Evolutionary conservation across 2,329 filamentous ascomycete genomes (phyloP).

Genomic region (Nothomitra cinnamomea): DNA sequence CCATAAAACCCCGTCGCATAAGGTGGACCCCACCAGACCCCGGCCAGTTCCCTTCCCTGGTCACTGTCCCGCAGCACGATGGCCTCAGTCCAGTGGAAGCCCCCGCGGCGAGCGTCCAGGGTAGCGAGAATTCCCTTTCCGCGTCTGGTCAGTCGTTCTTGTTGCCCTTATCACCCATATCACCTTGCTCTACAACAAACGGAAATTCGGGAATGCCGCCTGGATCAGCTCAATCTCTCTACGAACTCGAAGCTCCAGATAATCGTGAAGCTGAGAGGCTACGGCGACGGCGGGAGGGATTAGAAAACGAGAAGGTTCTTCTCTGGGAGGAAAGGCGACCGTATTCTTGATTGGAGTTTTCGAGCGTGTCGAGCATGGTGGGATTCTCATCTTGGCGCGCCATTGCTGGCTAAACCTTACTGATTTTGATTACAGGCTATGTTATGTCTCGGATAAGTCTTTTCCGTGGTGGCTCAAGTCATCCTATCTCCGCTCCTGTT

Average conservation of each 20-base stretch:
- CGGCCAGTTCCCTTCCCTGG: background rate
- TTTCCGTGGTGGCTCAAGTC: too few species aligned
- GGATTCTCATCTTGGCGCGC: too few species aligned
- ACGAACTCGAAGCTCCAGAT: background rate
- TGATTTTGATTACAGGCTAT: too few species aligned
- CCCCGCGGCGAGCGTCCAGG: background rate
- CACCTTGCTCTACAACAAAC: background rate
- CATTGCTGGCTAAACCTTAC: too few species aligned
- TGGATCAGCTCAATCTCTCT: background rate
- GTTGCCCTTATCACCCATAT: too few species aligned
- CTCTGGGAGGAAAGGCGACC: background rate
- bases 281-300: background rate
- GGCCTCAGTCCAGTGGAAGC: background rate
- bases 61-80: background rate
- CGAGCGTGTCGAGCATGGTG: too few species aligned
- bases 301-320: background rate
- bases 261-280: background rate
- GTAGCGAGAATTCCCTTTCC: background rate
- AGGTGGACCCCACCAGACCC: background rate
- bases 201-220: background rate
- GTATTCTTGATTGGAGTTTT: too few species aligned
- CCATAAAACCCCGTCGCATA: background rate
- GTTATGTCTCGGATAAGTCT: too few species aligned
- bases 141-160: background rate
- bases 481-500: too few species aligned